Evolutionary conservation across 495 filamentous ascomycete genomes (phyloP).

Genomic region (Aspergillus leporis): DNA sequence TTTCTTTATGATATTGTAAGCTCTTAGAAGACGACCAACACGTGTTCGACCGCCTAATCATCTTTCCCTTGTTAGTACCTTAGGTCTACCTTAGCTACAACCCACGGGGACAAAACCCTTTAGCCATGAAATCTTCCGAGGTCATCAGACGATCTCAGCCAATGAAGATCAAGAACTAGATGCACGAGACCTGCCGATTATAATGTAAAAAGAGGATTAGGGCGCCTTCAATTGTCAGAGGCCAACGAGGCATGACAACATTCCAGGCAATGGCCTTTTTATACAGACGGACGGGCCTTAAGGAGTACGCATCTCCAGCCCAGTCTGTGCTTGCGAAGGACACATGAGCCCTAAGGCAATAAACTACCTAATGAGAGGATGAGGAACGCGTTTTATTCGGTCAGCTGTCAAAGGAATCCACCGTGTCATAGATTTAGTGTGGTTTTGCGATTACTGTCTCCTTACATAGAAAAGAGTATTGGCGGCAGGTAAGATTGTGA

Average conservation of each 20-base stretch:
- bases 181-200: slow-evolving; percentile 14
- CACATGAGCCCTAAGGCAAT: neutral
- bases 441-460: neutral
- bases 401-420: neutral
- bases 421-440: neutral
- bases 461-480: neutral
- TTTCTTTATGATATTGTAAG: too few relatives aligned
- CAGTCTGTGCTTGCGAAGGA: neutral
- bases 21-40: too few relatives aligned
- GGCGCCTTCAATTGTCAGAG: neutral
- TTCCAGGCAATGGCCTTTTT: neutral
- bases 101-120: neutral
- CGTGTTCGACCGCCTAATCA: too few relatives aligned
- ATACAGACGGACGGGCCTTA: neutral
- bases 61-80: too few relatives aligned
- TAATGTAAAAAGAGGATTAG: neutral
- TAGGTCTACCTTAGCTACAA: neutral
- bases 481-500: neutral
- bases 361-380: neutral
- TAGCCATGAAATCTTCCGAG: slow-evolving; percentile 4
- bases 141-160: slow-evolving; percentile 15
- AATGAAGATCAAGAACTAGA: slow-evolving; percentile 17
- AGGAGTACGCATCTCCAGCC: neutral
- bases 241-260: neutral
- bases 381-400: neutral